Evolutionary conservation across 2,329 filamentous ascomycete species (phyloP).

Genomic region (Penicillium olsonii): DNA sequence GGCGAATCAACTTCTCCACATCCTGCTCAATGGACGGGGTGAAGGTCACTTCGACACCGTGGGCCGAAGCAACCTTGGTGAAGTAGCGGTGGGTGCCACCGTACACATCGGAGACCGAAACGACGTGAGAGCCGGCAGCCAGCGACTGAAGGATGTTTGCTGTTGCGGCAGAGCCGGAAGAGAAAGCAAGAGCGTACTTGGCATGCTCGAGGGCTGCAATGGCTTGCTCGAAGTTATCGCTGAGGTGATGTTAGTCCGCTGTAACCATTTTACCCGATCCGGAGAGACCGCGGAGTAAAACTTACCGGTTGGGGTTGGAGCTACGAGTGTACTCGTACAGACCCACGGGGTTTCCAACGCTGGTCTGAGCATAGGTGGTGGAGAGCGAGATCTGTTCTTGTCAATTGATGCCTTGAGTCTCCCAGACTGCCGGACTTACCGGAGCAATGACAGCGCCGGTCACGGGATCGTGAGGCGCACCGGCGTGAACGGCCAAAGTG

Average conservation of each 20-base stretch:
- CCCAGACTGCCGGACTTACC: conserved; percentile 41
- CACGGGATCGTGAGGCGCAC: conserved; percentile 81
- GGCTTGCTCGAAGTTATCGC: conserved; percentile 88
- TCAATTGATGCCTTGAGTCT: conserved; percentile 11
- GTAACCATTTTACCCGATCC: neutral
- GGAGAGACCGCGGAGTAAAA: conserved; percentile 3
- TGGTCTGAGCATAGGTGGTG: conserved; percentile 91
- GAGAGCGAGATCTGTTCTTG: conserved; percentile 74
- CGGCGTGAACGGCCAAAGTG: conserved; percentile 92
- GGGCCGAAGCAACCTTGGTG: conserved; percentile 92
- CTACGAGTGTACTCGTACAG: conserved; percentile 91
- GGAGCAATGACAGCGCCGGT: conserved; percentile 96
- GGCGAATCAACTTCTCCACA: conserved; percentile 78
- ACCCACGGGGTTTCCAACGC: conserved; percentile 84
- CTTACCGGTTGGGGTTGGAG: conserved; percentile 81
- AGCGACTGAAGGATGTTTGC: conserved; percentile 91
- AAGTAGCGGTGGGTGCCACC: conserved; percentile 98
- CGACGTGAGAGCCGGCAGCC: conserved; percentile 85
- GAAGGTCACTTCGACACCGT: conserved; percentile 93
- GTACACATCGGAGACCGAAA: conserved; percentile 97
- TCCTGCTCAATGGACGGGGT: conserved; percentile 89
- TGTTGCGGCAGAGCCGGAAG: conserved; percentile 90
- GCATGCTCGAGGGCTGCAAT: conserved; percentile 92
- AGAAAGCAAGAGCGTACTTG: conserved; percentile 89
- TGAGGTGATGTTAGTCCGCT: conserved; percentile 25